These are phyloP conservation scores for Diaporthe citri DNA, from an alignment of 2,329 filamentous ascomycete species.

Conservation along the genomic window DNA sequence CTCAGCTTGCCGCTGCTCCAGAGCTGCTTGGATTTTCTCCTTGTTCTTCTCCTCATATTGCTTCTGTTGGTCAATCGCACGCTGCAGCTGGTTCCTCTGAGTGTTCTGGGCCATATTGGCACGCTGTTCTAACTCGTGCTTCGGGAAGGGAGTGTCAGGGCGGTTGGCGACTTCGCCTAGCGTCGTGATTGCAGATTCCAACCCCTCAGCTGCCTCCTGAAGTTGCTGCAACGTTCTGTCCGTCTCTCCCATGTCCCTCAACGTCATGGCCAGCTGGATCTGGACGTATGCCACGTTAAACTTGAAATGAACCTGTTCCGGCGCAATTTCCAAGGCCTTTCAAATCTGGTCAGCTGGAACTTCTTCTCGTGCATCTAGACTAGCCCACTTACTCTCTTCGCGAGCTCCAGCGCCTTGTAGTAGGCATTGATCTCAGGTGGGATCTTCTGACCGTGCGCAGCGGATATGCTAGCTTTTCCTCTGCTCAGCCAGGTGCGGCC, in stretches of 20 bases:
- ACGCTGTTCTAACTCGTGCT: slow-evolving; percentile 90
- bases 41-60: slow-evolving; percentile 96
- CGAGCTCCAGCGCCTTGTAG: slow-evolving; percentile 69
- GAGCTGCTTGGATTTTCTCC: slow-evolving; percentile 84
- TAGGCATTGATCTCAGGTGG: slow-evolving; percentile 65
- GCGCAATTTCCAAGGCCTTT: slow-evolving; percentile 80
- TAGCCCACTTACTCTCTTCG: slow-evolving; percentile 69
- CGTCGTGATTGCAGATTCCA: slow-evolving; percentile 86
- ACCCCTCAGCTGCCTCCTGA: slow-evolving; percentile 80
- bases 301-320: slow-evolving; percentile 89
- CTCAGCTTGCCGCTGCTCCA: slow-evolving; percentile 84
- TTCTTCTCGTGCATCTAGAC: neutral
- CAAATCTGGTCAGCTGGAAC: slow-evolving; percentile 45
- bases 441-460: slow-evolving; percentile 54
- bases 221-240: slow-evolving; percentile 85
- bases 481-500: slow-evolving; percentile 89
- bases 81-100: slow-evolving; percentile 90
- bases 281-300: slow-evolving; percentile 99
- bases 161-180: slow-evolving; percentile 73
- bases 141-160: slow-evolving; percentile 85
- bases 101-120: slow-evolving; percentile 98
- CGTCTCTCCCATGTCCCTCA: slow-evolving; percentile 79
- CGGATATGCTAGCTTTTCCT: slow-evolving; percentile 65
- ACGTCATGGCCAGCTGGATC: slow-evolving; percentile 84
- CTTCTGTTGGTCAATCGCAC: slow-evolving; percentile 84